phyloP scores from a whole-genome alignment of 305 asterid species.

The Striga hermonthica region DNA sequence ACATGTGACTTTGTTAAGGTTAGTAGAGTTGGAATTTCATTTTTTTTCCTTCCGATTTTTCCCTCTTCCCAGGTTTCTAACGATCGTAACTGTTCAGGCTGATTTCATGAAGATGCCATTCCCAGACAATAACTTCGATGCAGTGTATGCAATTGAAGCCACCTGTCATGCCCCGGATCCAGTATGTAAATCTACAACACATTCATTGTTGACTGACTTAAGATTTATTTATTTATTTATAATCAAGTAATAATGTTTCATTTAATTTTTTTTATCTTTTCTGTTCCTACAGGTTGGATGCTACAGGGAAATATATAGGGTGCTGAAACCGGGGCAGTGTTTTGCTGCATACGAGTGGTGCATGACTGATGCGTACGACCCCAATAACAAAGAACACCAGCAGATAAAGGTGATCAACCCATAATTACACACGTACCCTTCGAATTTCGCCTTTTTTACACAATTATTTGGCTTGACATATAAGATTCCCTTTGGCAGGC shows the following conservation, averaged over 20 bases:
- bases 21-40: slow-evolving; percentile 30
- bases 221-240: slow-evolving; percentile 2
- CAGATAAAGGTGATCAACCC: slow-evolving; percentile 65
- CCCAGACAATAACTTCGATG: slow-evolving; percentile 79
- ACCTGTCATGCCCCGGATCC: slow-evolving; percentile 97
- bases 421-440: neutral
- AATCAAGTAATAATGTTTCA: neutral
- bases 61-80: slow-evolving; percentile 24
- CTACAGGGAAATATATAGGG: slow-evolving; percentile 82
- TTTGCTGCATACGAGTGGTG: slow-evolving; percentile 99
- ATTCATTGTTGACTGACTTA: slow-evolving; percentile 1
- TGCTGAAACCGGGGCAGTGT: slow-evolving; percentile 90
- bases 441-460: slow-evolving; percentile 17
- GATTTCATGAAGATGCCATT: slow-evolving; percentile 98
- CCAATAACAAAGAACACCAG: slow-evolving; percentile 67
- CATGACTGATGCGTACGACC: slow-evolving; percentile 82
- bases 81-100: slow-evolving; percentile 47
- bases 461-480: slow-evolving; percentile 18
- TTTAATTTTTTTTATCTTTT: neutral
- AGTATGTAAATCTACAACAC: slow-evolving; percentile 41
- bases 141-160: slow-evolving; percentile 92
- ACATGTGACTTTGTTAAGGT: slow-evolving; percentile 85
- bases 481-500: slow-evolving; percentile 45
- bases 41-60: neutral
- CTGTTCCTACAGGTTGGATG: slow-evolving; percentile 67